A percentile compares a stretch with the other conserved stretches of the same genome.
Evolutionary conservation across 202 grass and related monocot genomes (phyloP).

Genomic region (Bolboschoenoplectus hybrid): DNA sequence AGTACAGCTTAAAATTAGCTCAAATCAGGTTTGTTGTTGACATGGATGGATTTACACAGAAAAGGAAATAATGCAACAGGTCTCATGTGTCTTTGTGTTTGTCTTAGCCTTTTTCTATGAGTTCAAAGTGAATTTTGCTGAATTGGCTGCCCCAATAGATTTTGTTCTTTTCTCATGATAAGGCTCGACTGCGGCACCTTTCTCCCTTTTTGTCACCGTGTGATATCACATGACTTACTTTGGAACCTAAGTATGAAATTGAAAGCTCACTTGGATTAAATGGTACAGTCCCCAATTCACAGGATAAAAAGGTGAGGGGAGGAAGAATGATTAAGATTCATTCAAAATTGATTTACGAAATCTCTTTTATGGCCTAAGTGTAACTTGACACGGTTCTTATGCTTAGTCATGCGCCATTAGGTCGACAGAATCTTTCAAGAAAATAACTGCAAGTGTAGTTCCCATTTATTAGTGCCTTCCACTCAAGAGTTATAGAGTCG

Average conservation of each 20-base stretch:
- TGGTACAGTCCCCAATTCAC: not conserved
- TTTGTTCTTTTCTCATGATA: not conserved
- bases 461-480: not conserved
- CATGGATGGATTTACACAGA: not conserved
- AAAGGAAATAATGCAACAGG: not conserved
- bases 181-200: not conserved
- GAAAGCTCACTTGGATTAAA: not conserved
- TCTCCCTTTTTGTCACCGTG: not conserved
- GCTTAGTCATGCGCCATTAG: constrained; percentile 24
- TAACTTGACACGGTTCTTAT: constrained; percentile 14
- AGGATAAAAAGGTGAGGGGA: not conserved
- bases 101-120: not conserved
- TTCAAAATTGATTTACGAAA: not conserved
- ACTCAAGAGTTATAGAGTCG: not conserved
- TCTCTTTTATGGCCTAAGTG: not conserved
- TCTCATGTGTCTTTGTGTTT: not conserved
- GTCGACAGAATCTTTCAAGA: not conserved
- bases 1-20: not conserved
- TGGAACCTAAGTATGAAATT: not conserved
- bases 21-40: not conserved
- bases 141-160: not conserved
- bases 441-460: not conserved
- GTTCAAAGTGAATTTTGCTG: constrained; percentile 11
- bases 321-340: not conserved
- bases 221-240: not conserved